Percentiles rank a stretch among this genome's conserved stretches.
Conservation (phyloP, 208 protist genomes). For the Leishmania arabica region DNA sequence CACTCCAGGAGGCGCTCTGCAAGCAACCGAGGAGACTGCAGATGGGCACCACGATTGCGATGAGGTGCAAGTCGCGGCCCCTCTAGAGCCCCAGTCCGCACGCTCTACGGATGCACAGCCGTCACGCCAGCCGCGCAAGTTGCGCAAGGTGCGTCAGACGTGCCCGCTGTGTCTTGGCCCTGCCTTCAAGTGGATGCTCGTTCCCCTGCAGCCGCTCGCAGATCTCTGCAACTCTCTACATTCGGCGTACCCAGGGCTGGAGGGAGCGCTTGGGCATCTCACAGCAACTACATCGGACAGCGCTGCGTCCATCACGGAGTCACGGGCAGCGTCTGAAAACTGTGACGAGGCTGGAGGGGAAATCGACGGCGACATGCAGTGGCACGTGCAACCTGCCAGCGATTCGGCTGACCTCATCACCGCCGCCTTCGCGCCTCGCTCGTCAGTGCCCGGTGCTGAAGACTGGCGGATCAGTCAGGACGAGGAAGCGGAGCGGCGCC, state of each 20-base stretch:
- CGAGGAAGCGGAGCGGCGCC: slow-evolving; percentile 23
- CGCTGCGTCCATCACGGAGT: neutral
- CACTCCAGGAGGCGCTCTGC: neutral
- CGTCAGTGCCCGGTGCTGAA: neutral
- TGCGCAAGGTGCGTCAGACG: slow-evolving; percentile 29
- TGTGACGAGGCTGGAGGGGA: neutral
- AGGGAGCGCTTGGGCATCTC: slow-evolving; percentile 25
- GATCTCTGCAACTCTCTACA: slow-evolving; percentile 39
- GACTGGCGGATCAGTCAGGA: neutral
- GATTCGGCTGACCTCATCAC: neutral
- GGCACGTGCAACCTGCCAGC: neutral
- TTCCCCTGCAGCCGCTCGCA: slow-evolving; percentile 45
- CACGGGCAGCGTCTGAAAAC: too few species aligned
- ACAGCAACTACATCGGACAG: neutral
- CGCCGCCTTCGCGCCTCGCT: neutral
- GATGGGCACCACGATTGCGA: neutral
- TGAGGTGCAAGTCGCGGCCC: neutral
- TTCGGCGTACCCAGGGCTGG: slow-evolving; percentile 21
- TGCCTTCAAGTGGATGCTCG: slow-evolving; percentile 73
- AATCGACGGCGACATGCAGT: neutral
- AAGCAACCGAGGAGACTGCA: neutral
- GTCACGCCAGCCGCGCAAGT: slow-evolving; percentile 13
- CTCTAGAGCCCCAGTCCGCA: neutral
- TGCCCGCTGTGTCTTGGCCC: slow-evolving; percentile 71
- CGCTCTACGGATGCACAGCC: neutral